Evolutionary conservation across 805 yeast genomes (phyloP).

Genomic region (Kuraishia capsulata): DNA sequence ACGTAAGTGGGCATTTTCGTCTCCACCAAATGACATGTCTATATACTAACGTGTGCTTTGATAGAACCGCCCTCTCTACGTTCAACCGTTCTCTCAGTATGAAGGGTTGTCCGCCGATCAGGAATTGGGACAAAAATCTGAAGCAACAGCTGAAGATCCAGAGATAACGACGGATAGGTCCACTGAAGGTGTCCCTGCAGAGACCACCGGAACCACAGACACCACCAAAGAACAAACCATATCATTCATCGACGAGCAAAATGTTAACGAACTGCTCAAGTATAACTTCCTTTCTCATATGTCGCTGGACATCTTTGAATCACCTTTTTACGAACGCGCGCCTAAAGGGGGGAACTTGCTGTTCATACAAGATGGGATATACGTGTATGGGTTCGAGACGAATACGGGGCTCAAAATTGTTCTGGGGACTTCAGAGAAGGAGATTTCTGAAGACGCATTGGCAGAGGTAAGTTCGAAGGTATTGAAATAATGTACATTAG

Average conservation of each 20-base stretch:
- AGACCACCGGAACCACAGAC: background rate
- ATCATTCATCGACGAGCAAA: constrained; percentile 16
- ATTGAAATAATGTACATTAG: too few species aligned
- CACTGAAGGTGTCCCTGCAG: background rate
- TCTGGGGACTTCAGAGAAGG: constrained; percentile 37
- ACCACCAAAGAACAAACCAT: constrained; percentile 6
- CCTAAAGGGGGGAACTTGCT: constrained; percentile 32
- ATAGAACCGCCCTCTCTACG: constrained; percentile 48
- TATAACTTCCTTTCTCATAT: constrained; percentile 69
- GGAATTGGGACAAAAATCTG: too few species aligned
- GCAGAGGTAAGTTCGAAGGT: too few species aligned
- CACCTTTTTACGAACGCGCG: constrained; percentile 34
- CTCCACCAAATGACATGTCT: too few species aligned
- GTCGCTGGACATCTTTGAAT: constrained; percentile 61
- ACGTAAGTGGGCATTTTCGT: constrained; percentile 23
- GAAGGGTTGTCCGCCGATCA: too few species aligned
- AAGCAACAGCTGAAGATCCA: too few species aligned
- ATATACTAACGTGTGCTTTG: too few species aligned
- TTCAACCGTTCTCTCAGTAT: constrained; percentile 38
- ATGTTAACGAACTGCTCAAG: constrained; percentile 40
- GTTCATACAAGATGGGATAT: constrained; percentile 58
- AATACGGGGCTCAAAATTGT: constrained; percentile 61
- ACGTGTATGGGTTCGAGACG: constrained; percentile 62
- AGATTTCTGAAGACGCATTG: constrained; percentile 13
- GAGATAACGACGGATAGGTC: constrained; percentile 1